Percentiles rank a stretch among this genome's conserved stretches.
phyloP scores from a whole-genome alignment of 2,329 filamentous ascomycete genomes.

The Moelleriella libera region DNA sequence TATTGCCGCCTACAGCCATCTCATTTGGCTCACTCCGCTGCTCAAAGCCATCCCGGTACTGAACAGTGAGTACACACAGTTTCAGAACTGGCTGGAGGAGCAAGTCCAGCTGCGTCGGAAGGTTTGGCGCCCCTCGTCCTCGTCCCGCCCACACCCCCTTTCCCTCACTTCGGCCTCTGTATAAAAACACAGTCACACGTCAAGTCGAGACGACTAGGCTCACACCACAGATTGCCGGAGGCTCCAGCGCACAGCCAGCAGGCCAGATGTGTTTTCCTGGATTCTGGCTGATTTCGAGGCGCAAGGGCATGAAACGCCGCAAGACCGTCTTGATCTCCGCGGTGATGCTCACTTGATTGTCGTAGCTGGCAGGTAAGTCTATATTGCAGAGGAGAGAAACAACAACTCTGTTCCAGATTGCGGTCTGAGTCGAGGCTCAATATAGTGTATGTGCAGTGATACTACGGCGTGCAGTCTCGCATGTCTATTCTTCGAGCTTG shows the following conservation, averaged over 20 bases:
- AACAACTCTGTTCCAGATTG: too few relatives aligned
- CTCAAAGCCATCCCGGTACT: slow-evolving; percentile 9
- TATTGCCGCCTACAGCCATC: slow-evolving; percentile 10
- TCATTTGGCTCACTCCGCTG: slow-evolving; percentile 7
- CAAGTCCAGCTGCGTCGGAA: not conserved
- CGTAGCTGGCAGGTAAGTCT: slow-evolving; percentile 16
- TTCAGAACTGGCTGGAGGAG: slow-evolving; percentile 7
- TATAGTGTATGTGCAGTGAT: slow-evolving; percentile 11
- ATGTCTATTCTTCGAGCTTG: slow-evolving; percentile 19
- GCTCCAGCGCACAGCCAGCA: slow-evolving; percentile 4
- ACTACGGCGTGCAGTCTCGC: slow-evolving; percentile 20
- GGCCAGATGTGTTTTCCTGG: slow-evolving; percentile 17
- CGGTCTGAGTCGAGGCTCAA: too few relatives aligned
- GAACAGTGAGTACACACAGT: slow-evolving; percentile 8
- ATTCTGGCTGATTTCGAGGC: slow-evolving; percentile 14
- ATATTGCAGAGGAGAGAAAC: not conserved
- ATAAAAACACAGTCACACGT: too few relatives aligned
- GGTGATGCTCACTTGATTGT: slow-evolving; percentile 16
- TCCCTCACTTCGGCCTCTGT: too few relatives aligned
- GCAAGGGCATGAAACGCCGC: slow-evolving; percentile 3
- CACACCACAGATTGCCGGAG: not conserved
- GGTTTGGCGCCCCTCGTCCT: slow-evolving; percentile 1
- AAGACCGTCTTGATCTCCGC: slow-evolving; percentile 11
- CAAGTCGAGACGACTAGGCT: too few relatives aligned
- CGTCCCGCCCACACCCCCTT: too few relatives aligned